Evolutionary conservation across 208 protist species (phyloP).

Genomic region (Polymyxa betae): DNA sequence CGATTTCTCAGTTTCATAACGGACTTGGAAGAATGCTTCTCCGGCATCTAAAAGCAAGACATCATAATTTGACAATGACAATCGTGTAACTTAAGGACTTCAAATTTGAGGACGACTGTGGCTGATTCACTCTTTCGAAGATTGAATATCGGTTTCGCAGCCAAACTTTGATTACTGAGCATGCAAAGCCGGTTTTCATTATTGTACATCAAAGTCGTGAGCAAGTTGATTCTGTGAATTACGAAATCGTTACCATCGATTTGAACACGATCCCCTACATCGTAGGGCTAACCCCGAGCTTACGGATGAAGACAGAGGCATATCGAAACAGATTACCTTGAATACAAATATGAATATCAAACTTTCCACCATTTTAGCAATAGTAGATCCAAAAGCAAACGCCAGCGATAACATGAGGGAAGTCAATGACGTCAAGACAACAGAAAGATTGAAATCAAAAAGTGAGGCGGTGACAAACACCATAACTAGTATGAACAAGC

Average conservation of each 20-base stretch:
- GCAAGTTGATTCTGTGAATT: background rate
- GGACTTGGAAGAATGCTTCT: too few relatives aligned
- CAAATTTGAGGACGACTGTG: constrained; percentile 1
- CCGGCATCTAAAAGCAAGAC: too few relatives aligned
- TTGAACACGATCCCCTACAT: background rate
- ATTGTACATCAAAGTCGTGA: background rate
- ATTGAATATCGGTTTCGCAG: background rate
- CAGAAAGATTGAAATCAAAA: background rate
- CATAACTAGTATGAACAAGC: background rate
- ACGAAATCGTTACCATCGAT: background rate
- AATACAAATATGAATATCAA: constrained; percentile 4
- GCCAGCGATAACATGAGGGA: background rate
- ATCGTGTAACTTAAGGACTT: too few relatives aligned
- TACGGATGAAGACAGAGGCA: background rate
- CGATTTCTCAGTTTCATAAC: background rate
- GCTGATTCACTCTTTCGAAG: background rate
- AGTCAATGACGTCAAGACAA: background rate
- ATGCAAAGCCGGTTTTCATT: background rate
- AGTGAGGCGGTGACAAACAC: background rate
- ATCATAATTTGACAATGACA: too few relatives aligned
- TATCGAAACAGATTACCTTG: background rate
- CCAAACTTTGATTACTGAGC: background rate
- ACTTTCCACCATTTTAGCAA: background rate
- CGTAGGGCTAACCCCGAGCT: background rate
- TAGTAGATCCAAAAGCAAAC: constrained; percentile 3